Base-by-base conservation (phyloP, 441 rosid genomes). In the Brassica hybrid region DNA sequence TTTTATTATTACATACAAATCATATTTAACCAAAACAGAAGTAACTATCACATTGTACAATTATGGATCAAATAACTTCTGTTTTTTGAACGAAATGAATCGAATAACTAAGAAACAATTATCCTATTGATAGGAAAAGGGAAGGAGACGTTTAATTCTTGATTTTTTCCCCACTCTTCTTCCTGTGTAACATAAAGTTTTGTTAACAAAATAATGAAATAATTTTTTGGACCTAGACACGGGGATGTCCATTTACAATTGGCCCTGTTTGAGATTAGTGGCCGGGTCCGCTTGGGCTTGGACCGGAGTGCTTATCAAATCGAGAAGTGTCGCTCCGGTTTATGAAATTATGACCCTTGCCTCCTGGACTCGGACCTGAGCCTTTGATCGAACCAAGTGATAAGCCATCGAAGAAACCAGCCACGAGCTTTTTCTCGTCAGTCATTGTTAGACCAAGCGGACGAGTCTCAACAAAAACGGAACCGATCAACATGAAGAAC, bases 341-440 rank as follows among this genome's bases (percentile, higher is more conserved):
- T 1, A 80, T 73, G 57, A 56, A 72, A 67, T 36, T 80, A 72
- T 88, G 83, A 13, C 92, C 91, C 6, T 52, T 17, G 12, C 93
- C 58, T 16, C 58, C 97, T 0, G 90, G 93, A 76, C 92, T 90
- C 0, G 90, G 89, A 71, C 91, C 91, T 7, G 91, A 86, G 21
- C 76, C 60, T 81, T 86, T 88, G 16, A 87, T 83, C 14, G 84
- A 88, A 65, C 88, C 91, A 6, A 91, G 80, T 9, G 65, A 84
- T 62, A 85, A 77, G 62, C 88, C 91, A 65, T 84, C 84, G n/a
- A 86, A 81, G 64, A 91, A 75, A 67, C 76, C 76, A 67, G 77
- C 84, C 68, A 71, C 72, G 11, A 82, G 69, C 48, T 67, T 59
- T 38, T 45, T 77, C 63, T 75, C 71, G 14, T 68, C 69, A 6